Base-by-base conservation (phyloP, 306 rosid species). In the Dalbergia cultrata region DNA sequence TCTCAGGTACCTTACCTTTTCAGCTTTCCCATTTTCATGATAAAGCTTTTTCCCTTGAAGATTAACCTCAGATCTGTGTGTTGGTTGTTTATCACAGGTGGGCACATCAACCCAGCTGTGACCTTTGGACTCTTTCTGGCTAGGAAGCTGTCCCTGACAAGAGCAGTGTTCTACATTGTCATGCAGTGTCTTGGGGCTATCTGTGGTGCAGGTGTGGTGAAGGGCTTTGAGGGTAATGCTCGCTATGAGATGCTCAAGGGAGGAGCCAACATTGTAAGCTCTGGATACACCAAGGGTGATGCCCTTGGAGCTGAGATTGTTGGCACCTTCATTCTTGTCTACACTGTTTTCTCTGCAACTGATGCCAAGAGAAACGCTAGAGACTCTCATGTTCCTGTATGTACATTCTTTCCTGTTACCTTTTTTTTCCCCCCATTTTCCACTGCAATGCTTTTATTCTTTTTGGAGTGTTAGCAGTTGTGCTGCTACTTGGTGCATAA, bases 301-400 rank as follows among this genome's bases (percentile, higher is more conserved):
- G 97, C 91, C 8, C 97, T 94, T 39, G 97, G 98, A 16, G 97
- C 97, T 52, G 95, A 94, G 85, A 94, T 94, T 74, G 72, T 94
- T 19, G 98, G 98, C 14, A 94, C 98, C 22, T 94, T 94, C 66
- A 80, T 94, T 64, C 98, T 94, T 63, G 97, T 92, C 37, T 93
- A 91, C 97, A 93, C 97, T 12, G 97, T 93, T 76, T 93, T 92
- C 92, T 94, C 98, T 21, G 98, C 97, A 47, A 94, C 97, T 60
- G 98, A 94, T 74, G 98, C 98, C 76, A 94, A 94, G 89, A 88
- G 97, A 81, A 94, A 78, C 6, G 96, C 97, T 21, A 84, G 97
- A 75, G 98, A 94, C 87, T 92, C 98, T 83, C 96, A 94, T 34
- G 98, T 94, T 80, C 98, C 98, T 70, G 96, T 94, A 87, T 34